Conservation (phyloP, 371 early-diverging fungal genomes). For the Mucor velutinosus region DNA sequence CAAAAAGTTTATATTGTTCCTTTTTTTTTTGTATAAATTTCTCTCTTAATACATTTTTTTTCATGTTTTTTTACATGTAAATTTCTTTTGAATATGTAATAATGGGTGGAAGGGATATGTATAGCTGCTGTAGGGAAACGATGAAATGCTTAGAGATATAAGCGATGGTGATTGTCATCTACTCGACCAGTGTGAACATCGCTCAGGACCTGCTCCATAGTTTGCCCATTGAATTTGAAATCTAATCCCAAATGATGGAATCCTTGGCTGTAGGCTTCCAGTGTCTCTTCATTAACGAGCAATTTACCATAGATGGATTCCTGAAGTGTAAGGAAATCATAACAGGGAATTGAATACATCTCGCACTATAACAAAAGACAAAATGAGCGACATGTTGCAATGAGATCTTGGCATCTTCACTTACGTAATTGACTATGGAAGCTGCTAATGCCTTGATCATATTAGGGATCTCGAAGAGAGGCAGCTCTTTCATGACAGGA, state of each 20-base stretch:
- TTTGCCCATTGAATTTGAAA: constrained; percentile 18
- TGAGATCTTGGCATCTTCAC: neutral
- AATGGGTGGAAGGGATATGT: neutral
- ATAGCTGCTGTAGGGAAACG: neutral
- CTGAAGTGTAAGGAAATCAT: constrained; percentile 43
- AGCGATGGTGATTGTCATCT: constrained; percentile 44
- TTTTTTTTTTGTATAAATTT: constrained; percentile 8
- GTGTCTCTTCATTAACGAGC: constrained; percentile 37
- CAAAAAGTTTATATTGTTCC: neutral
- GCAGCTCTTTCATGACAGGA: constrained; percentile 14
- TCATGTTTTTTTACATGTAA: neutral
- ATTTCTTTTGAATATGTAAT: neutral
- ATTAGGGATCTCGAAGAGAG: constrained; percentile 38
- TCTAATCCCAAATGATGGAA: constrained; percentile 25
- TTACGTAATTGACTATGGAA: constrained; percentile 43
- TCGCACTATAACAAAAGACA: constrained; percentile 34
- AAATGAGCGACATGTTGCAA: neutral
- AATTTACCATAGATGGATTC: constrained; percentile 45
- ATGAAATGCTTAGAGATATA: constrained; percentile 35
- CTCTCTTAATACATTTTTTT: constrained; percentile 2
- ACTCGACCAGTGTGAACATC: constrained; percentile 23
- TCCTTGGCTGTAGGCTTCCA: constrained; percentile 35
- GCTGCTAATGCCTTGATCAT: constrained; percentile 41
- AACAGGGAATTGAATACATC: constrained; percentile 40
- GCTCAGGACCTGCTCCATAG: constrained; percentile 14